Conservation (phyloP, 2,329 filamentous ascomycete species). For the Lecanoromycetidae sp. region DNA sequence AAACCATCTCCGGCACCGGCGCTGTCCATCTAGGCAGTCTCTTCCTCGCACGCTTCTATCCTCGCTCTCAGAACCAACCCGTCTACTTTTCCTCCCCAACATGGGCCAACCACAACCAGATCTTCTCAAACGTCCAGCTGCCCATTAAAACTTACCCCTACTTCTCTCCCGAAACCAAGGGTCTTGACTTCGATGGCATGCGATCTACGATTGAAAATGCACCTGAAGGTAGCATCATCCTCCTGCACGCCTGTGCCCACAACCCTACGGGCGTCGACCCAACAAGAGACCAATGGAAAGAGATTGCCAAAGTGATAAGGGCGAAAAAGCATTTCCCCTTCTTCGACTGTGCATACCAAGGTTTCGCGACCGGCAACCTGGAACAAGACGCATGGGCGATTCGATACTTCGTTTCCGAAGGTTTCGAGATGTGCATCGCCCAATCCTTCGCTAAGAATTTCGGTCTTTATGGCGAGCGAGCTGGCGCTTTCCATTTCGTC, state of each 20-base stretch:
- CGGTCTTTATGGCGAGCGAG: slow-evolving; percentile 90
- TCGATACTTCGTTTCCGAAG: slow-evolving; percentile 84
- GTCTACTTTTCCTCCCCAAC: slow-evolving; percentile 92
- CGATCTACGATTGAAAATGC: slow-evolving; percentile 57
- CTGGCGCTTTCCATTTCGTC: slow-evolving; percentile 91
- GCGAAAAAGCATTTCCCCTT: slow-evolving; percentile 85
- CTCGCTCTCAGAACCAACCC: slow-evolving; percentile 46
- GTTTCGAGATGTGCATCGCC: slow-evolving; percentile 56
- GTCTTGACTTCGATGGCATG: slow-evolving; percentile 87
- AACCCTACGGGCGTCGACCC: slow-evolving; percentile 97
- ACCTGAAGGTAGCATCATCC: slow-evolving; percentile 68
- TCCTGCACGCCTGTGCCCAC: slow-evolving; percentile 92
- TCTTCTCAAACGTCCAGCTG: slow-evolving; percentile 83
- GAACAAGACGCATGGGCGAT: slow-evolving; percentile 80
- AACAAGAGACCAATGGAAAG: slow-evolving; percentile 84
- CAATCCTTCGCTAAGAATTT: slow-evolving; percentile 54
- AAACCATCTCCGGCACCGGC: slow-evolving; percentile 95
- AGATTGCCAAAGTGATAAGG: slow-evolving; percentile 67
- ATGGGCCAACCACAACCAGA: slow-evolving; percentile 98
- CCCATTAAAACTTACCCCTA: slow-evolving; percentile 78
- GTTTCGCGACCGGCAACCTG: slow-evolving; percentile 87
- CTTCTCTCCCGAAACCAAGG: slow-evolving; percentile 78
- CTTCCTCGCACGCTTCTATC: slow-evolving; percentile 89
- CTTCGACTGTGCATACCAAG: slow-evolving; percentile 96
- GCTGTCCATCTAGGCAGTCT: slow-evolving; percentile 86